phyloP scores from a whole-genome alignment of 305 asterid genomes.

The Ilex paraguariensis region DNA sequence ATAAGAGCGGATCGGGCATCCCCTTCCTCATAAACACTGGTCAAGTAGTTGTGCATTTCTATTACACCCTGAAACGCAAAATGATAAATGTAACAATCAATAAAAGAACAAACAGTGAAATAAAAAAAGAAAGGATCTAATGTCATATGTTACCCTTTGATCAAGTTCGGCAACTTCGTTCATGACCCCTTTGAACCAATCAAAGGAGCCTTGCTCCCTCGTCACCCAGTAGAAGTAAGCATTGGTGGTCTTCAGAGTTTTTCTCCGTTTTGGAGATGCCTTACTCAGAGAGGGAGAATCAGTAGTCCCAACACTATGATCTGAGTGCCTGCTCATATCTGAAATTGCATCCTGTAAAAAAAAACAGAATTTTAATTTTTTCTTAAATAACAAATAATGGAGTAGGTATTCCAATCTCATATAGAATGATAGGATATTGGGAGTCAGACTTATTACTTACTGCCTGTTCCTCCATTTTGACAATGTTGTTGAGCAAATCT shows the following conservation, averaged over 20 bases:
- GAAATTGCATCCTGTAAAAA: slow-evolving; percentile 62
- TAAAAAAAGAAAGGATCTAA: neutral
- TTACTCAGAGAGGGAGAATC: slow-evolving; percentile 37
- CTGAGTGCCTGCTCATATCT: slow-evolving; percentile 62
- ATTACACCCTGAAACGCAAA: slow-evolving; percentile 38
- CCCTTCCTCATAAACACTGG: slow-evolving; percentile 65
- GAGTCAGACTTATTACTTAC: slow-evolving; percentile 14
- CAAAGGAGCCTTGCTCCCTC: neutral
- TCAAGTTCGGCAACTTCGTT: slow-evolving; percentile 15
- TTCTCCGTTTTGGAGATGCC: slow-evolving; percentile 50
- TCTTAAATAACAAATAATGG: neutral
- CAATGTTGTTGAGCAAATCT: slow-evolving; percentile 47
- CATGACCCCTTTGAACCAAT: neutral
- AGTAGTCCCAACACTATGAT: slow-evolving; percentile 42
- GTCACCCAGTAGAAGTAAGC: slow-evolving; percentile 59
- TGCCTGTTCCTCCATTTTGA: slow-evolving; percentile 44
- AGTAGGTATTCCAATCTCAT: neutral
- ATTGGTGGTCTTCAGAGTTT: slow-evolving; percentile 38
- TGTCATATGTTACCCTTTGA: slow-evolving; percentile 31
- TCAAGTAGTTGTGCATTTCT: slow-evolving; percentile 62
- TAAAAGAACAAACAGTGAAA: neutral
- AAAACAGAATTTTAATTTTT: neutral
- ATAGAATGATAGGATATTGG: neutral
- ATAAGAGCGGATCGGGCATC: slow-evolving; percentile 69
- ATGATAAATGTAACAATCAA: neutral